phyloP scores from a whole-genome alignment of 345 rosid genomes.

The Isatis tinctoria region DNA sequence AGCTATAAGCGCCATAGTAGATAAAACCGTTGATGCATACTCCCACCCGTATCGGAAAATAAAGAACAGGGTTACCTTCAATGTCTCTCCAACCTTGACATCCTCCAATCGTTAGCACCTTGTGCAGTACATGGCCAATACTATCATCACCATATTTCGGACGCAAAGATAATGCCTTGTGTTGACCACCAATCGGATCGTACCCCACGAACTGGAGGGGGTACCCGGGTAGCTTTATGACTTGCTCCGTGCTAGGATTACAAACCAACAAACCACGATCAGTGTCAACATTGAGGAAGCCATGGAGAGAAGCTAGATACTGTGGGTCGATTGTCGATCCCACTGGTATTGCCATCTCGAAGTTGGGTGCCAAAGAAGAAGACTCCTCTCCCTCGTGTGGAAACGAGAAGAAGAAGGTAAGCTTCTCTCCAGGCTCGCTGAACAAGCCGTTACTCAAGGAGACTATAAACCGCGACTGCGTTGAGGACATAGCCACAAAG shows the following conservation, averaged over 20 bases:
- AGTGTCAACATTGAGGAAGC: neutral
- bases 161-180: neutral
- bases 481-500: no score
- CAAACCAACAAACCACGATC: neutral
- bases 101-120: neutral
- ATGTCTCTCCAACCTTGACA: neutral
- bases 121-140: neutral
- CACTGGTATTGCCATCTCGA: neutral
- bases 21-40: conserved; percentile 6
- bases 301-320: neutral
- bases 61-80: neutral
- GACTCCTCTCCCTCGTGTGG: no score
- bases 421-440: no score
- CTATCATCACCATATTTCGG: neutral
- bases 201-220: neutral
- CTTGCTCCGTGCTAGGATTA: neutral
- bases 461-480: no score
- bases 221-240: neutral
- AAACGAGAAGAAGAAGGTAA: no score
- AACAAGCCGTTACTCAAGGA: no score
- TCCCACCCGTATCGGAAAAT: neutral
- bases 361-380: neutral
- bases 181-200: neutral
- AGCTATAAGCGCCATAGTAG: neutral
- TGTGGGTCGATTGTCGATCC: neutral